Percentiles rank a stretch among this genome's conserved stretches.
These are phyloP conservation scores for Fusarium transvaalense DNA, from an alignment of 2,329 filamentous ascomycete genomes.

Conservation along the genomic window DNA sequence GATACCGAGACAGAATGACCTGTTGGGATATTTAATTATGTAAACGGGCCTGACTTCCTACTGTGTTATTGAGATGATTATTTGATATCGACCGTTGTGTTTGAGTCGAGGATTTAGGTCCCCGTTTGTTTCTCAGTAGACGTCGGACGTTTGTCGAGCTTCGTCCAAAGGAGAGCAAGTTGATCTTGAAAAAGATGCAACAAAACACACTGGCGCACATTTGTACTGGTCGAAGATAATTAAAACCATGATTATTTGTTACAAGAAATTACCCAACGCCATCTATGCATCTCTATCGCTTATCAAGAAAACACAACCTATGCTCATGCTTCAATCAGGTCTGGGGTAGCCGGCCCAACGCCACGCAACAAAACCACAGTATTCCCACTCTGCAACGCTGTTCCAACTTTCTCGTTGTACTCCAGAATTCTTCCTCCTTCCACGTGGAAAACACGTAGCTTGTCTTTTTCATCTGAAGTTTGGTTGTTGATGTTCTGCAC, in stretches of 20 bases:
- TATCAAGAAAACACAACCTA: conserved; percentile 5
- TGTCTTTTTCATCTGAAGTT: conserved; percentile 79
- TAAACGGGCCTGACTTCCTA: no score
- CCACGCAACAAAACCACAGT: conserved; percentile 90
- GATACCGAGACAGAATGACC: not conserved
- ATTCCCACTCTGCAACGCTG: conserved; percentile 81
- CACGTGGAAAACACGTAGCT: conserved; percentile 90
- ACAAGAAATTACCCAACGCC: conserved; percentile 35
- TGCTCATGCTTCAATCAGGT: conserved; percentile 69
- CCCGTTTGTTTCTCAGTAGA: no score
- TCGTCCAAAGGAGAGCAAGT: no score
- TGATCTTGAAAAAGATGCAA: not conserved
- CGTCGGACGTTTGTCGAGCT: no score
- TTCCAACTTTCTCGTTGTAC: conserved; percentile 87
- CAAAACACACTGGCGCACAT: not conserved
- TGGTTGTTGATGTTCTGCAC: conserved; percentile 88
- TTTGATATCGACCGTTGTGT: no score
- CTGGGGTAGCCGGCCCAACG: conserved; percentile 78
- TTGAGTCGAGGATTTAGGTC: no score
- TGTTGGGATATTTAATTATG: not conserved
- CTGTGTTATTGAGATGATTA: no score
- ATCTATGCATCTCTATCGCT: conserved; percentile 36
- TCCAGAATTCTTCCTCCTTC: conserved; percentile 89
- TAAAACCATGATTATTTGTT: not conserved
- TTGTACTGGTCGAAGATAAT: not conserved